A percentile compares a stretch with the other conserved stretches of the same genome.
phyloP scores from a whole-genome alignment of 2,329 filamentous ascomycete genomes.

The Nannizziopsis barbatae region DNA sequence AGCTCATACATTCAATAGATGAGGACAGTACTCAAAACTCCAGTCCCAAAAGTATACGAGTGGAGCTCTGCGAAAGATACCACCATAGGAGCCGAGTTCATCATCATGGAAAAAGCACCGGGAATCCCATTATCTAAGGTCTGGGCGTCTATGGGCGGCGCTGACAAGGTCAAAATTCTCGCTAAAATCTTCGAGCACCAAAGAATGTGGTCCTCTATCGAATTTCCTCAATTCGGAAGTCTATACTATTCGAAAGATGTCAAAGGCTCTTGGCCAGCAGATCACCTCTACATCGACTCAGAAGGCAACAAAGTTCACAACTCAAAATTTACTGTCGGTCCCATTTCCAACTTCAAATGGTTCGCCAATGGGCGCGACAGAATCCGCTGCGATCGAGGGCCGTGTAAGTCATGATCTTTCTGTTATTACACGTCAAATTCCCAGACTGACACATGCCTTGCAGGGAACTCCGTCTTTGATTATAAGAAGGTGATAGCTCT shows the following conservation, averaged over 20 bases:
- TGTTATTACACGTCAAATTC: conserved; percentile 8
- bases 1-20: neutral
- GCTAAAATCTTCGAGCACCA: conserved; percentile 23
- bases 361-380: conserved; percentile 24
- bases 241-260: conserved; percentile 20
- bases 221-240: conserved; percentile 21
- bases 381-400: conserved; percentile 27
- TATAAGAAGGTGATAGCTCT: conserved; percentile 26
- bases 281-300: conserved; percentile 16
- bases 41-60: conserved; percentile 8
- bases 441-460: neutral
- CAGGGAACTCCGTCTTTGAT: conserved; percentile 23
- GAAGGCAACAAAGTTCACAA: conserved; percentile 10
- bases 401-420: conserved; percentile 24
- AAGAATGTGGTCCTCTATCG: conserved; percentile 23
- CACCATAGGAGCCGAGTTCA: conserved; percentile 6
- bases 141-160: conserved; percentile 24
- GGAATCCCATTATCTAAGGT: conserved; percentile 23
- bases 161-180: conserved; percentile 20
- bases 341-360: conserved; percentile 25
- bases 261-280: neutral
- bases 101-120: conserved; percentile 20
- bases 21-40: neutral
- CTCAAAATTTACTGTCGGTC: conserved; percentile 28
- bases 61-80: neutral